These are phyloP conservation scores for Lolium perenne DNA, from an alignment of 176 grass and related monocot genomes.

Conservation along the genomic window DNA sequence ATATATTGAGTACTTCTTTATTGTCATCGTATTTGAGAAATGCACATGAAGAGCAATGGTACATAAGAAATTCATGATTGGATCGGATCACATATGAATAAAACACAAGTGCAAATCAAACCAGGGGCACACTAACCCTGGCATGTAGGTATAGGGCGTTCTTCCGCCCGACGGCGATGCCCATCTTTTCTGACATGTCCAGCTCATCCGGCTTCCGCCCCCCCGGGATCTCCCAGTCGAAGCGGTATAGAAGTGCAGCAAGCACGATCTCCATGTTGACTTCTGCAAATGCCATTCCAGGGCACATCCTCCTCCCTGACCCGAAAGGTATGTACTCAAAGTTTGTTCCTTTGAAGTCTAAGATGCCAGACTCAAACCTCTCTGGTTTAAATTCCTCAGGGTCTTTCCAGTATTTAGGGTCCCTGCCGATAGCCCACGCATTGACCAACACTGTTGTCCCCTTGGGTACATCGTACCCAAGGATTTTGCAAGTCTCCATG, in stretches of 20 bases:
- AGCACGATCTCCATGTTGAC: not conserved
- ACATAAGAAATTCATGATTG: not conserved
- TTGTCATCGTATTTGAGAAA: not conserved
- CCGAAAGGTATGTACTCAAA: not conserved
- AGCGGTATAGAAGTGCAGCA: not conserved
- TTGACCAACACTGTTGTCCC: not conserved
- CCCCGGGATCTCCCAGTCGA: not conserved
- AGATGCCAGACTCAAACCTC: not conserved
- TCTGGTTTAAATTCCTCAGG: not conserved
- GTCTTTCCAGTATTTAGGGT: not conserved
- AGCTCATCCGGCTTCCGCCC: not conserved
- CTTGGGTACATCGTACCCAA: not conserved
- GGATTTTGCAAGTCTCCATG: not conserved
- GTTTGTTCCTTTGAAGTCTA: not conserved
- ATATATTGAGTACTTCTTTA: too few species aligned
- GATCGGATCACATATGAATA: not conserved
- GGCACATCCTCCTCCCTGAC: not conserved
- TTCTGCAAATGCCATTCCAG: not conserved
- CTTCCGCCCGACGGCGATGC: not conserved
- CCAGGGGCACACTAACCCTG: not conserved
- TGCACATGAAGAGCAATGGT: not conserved
- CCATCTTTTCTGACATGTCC: not conserved
- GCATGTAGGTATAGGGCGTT: not conserved
- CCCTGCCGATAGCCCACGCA: not conserved
- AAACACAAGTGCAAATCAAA: not conserved